phyloP scores from a whole-genome alignment of 2,329 filamentous ascomycete species.

The Pestalotiopsis sp. region DNA sequence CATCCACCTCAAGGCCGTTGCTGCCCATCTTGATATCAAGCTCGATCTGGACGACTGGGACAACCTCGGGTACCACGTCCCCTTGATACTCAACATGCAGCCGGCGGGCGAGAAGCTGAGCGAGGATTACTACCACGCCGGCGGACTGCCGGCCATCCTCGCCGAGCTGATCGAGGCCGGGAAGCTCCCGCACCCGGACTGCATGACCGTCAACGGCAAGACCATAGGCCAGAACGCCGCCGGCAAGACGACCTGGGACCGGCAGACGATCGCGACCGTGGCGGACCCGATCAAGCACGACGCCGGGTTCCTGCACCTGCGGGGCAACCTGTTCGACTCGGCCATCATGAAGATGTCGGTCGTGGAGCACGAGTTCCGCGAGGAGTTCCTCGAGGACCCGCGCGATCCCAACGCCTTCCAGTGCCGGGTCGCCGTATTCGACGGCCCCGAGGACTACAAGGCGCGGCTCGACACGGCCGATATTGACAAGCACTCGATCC shows the following conservation, averaged over 20 bases:
- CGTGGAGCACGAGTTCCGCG: conserved; percentile 46
- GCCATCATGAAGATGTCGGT: conserved; percentile 57
- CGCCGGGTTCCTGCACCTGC: conserved; percentile 54
- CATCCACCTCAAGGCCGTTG: conserved; percentile 57
- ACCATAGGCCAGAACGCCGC: conserved; percentile 44
- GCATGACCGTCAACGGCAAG: conserved; percentile 48
- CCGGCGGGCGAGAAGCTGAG: conserved; percentile 55
- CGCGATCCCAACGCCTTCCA: conserved; percentile 51
- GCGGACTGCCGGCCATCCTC: conserved; percentile 55
- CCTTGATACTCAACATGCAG: conserved; percentile 56
- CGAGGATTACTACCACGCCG: conserved; percentile 57
- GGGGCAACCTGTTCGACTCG: conserved; percentile 50
- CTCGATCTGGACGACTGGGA: conserved; percentile 58
- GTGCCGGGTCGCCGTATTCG: conserved; percentile 48
- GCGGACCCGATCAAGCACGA: conserved; percentile 47
- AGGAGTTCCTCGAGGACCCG: conserved; percentile 46
- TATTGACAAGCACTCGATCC: conserved; percentile 44
- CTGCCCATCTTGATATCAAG: conserved; percentile 54
- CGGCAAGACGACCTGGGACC: conserved; percentile 51
- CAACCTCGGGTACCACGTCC: conserved; percentile 48
- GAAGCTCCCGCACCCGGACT: conserved; percentile 43
- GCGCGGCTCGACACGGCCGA: conserved; percentile 42
- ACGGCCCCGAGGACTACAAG: conserved; percentile 53
- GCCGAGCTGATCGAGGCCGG: conserved; percentile 53
- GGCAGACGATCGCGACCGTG: conserved; percentile 47